Conservation (phyloP, 2,329 filamentous ascomycete genomes). For the Monosporascus sp. region DNA sequence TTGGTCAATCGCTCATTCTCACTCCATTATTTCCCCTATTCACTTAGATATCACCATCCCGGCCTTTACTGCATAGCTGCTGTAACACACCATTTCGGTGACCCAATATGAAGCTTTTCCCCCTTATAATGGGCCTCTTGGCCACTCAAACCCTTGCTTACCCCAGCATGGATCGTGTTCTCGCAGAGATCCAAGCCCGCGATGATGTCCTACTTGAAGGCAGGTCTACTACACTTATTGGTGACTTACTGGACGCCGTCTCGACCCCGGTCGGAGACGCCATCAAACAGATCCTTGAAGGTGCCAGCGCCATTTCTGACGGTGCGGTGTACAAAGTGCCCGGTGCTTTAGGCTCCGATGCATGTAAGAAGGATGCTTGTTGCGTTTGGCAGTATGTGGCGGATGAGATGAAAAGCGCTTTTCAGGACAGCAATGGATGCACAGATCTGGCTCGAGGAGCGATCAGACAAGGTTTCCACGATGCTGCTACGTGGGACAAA, state of each 20-base stretch:
- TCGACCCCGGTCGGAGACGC: slow-evolving; percentile 10
- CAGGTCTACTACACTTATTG: slow-evolving; percentile 17
- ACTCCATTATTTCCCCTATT: background rate
- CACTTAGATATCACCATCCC: background rate
- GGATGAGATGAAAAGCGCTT: slow-evolving; percentile 29
- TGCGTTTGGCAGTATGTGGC: slow-evolving; percentile 38
- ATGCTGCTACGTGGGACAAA: slow-evolving; percentile 38
- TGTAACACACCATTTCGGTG: background rate
- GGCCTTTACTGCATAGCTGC: no score
- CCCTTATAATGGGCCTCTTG: slow-evolving; percentile 8
- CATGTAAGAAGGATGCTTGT: slow-evolving; percentile 24
- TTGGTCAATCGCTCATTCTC: background rate
- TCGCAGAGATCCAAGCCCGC: slow-evolving; percentile 21
- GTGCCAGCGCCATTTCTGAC: slow-evolving; percentile 10
- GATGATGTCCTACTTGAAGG: slow-evolving; percentile 8
- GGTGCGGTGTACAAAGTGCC: slow-evolving; percentile 14
- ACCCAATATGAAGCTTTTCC: slow-evolving; percentile 15
- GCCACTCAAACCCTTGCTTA: slow-evolving; percentile 14
- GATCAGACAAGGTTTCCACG: slow-evolving; percentile 43
- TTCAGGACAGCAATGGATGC: slow-evolving; percentile 29
- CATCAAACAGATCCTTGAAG: slow-evolving; percentile 20
- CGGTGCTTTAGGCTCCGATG: slow-evolving; percentile 15
- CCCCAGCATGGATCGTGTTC: slow-evolving; percentile 17
- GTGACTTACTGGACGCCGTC: slow-evolving; percentile 13
- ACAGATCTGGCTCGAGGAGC: slow-evolving; percentile 37